Percentiles rank a stretch among this genome's conserved stretches.
Conservation (phyloP, 2,329 filamentous ascomycete genomes). For the Cadophora malorum region DNA sequence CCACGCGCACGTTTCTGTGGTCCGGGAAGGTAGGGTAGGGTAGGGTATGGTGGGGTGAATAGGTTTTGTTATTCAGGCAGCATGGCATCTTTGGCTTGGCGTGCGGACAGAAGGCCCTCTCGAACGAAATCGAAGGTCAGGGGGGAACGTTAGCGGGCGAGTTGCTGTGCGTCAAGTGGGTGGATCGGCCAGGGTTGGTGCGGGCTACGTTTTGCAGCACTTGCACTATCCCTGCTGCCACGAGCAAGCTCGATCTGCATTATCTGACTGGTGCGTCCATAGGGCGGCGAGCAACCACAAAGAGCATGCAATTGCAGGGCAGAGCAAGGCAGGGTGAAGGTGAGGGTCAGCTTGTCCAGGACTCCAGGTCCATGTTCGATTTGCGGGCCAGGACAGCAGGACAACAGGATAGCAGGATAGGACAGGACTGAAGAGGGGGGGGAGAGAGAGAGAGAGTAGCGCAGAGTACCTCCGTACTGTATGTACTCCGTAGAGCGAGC, state of each 20-base stretch:
- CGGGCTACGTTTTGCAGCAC: background rate
- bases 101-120: background rate
- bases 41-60: too few relatives aligned
- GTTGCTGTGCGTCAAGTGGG: background rate
- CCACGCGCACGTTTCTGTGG: background rate
- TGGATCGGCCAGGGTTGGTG: background rate
- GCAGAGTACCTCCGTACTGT: too few relatives aligned
- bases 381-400: background rate
- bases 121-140: background rate
- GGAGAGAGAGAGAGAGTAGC: too few relatives aligned
- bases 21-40: too few relatives aligned
- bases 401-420: too few relatives aligned
- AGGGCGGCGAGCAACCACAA: background rate
- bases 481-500: too few relatives aligned
- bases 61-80: background rate
- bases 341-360: too few relatives aligned
- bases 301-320: background rate
- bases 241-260: slow-evolving; percentile 25
- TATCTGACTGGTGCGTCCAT: background rate
- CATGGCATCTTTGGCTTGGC: slow-evolving; percentile 1
- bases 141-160: background rate
- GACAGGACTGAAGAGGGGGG: background rate
- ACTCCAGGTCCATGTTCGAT: background rate
- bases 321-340: too few relatives aligned
- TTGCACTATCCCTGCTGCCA: slow-evolving; percentile 9